phyloP scores from a whole-genome alignment of 805 yeast species.

The Candida montana region DNA sequence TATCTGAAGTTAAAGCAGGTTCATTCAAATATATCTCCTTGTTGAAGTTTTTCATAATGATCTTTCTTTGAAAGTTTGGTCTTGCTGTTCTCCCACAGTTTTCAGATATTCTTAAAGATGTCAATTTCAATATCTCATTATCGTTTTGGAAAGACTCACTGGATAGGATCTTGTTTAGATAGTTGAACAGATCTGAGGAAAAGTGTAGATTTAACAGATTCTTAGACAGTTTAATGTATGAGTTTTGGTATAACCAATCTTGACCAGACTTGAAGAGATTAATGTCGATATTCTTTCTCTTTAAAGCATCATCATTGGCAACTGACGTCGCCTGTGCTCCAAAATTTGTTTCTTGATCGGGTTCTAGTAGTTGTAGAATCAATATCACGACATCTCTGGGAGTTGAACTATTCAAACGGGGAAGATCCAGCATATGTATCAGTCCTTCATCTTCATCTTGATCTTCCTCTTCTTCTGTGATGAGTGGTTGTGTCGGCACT shows the following conservation, averaged over 20 bases:
- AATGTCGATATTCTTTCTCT: conserved; percentile 23
- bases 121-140: conserved; percentile 43
- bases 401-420: conserved; percentile 41
- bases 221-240: conserved; percentile 30
- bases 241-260: conserved; percentile 39
- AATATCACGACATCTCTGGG: conserved; percentile 40
- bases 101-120: conserved; percentile 68
- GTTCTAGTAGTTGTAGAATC: conserved; percentile 44
- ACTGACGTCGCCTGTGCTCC: conserved; percentile 13
- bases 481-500: too few species aligned
- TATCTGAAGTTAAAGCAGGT: conserved; percentile 83
- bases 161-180: conserved; percentile 41
- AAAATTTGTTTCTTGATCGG: conserved; percentile 49
- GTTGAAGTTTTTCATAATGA: conserved; percentile 39
- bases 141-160: conserved; percentile 36
- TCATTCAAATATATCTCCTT: conserved; percentile 45
- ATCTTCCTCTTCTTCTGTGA: neutral
- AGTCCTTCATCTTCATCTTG: conserved; percentile 25
- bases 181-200: conserved; percentile 37
- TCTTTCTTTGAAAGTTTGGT: conserved; percentile 61
- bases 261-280: conserved; percentile 26
- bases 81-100: conserved; percentile 81
- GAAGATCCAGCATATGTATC: conserved; percentile 56
- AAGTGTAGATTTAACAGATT: conserved; percentile 28
- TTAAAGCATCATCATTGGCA: conserved; percentile 24